Evolutionary conservation across 768 basidiomycete species (phyloP), one percentile per base, ranked within the genome.

Genomic region (Calvatia gigantea): DNA sequence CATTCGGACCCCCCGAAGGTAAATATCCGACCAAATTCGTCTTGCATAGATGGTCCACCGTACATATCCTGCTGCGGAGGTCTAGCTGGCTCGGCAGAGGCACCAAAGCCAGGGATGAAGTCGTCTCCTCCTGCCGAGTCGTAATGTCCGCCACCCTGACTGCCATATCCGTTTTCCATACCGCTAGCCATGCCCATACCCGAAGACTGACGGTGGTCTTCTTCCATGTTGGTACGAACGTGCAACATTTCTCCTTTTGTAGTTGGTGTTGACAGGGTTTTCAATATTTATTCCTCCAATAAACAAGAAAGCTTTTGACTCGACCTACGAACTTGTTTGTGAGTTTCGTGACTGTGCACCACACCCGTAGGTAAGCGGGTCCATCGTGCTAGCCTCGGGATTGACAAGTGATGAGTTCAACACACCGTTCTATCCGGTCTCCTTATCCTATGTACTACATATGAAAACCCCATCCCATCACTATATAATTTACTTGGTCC

Each of bases 1-100:
- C 57, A 17, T 56, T 56, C 29, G 50, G 27, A n/a, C 52, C 46
- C 17, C 53, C 57, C 15, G 23, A 21, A 19, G 38, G 52, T 21
- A 51, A 14, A 28, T 56, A n/a, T 49, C 1, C 54, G 46, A 33
- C 54, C 54, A n/a, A 56, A 56, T 42, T 56, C 54, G 23, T 56
- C 54, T 42, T 48, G 46, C 39, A 32, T 25, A 2, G 46, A 14
- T 28, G 31, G 23, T 1, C 25, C 35, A 19, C 31, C 29, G 15
- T 56, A 42, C n/a, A 19, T 35, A 7, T 55, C 58, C 42, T 49
- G 45, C 21, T 37, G 51, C 8, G 51, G 29, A 15, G 51, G 54
- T 3, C 28, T 38, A n/a, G 54, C 12, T 14, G 42, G 35, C 41
- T 55, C 54, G 3, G 54, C 41, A 12, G 54, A 39, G n/a, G 46